These are phyloP conservation scores for Tylopilus sp. DNA, from an alignment of 768 basidiomycete genomes.

Conservation along the genomic window DNA sequence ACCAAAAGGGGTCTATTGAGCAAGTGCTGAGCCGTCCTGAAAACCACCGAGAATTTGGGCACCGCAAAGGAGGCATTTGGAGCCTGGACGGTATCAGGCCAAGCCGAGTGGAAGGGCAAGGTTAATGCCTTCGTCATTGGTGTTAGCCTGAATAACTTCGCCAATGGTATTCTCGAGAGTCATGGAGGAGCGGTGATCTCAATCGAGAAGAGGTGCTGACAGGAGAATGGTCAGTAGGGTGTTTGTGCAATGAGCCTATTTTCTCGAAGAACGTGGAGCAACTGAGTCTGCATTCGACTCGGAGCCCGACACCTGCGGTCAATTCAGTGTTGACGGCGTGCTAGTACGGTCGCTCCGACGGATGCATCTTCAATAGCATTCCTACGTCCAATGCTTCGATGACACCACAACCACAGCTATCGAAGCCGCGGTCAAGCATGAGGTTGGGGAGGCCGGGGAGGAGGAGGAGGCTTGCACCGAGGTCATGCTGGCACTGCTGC, in stretches of 20 bases:
- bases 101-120: constrained; percentile 17
- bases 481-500: too few relatives aligned
- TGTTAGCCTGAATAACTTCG: background rate
- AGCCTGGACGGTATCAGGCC: constrained; percentile 27
- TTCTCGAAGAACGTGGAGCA: too few relatives aligned
- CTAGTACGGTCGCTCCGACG: too few relatives aligned
- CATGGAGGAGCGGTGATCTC: constrained; percentile 30
- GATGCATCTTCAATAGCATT: background rate
- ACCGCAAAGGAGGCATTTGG: constrained; percentile 11
- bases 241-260: too few relatives aligned
- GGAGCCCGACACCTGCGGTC: too few relatives aligned
- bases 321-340: too few relatives aligned
- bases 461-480: too few relatives aligned
- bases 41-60: constrained; percentile 22
- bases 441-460: constrained; percentile 26
- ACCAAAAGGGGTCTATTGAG: constrained; percentile 27
- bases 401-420: constrained; percentile 16
- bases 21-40: constrained; percentile 5
- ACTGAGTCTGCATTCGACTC: too few relatives aligned
- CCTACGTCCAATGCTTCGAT: constrained; percentile 16
- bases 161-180: constrained; percentile 15
- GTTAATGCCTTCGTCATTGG: constrained; percentile 12
- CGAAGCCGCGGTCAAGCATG: constrained; percentile 21
- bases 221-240: too few relatives aligned
- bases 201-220: constrained; percentile 11